These are phyloP conservation scores for Cladophialophora exuberans DNA, from an alignment of 2,329 filamentous ascomycete species.

Conservation along the genomic window DNA sequence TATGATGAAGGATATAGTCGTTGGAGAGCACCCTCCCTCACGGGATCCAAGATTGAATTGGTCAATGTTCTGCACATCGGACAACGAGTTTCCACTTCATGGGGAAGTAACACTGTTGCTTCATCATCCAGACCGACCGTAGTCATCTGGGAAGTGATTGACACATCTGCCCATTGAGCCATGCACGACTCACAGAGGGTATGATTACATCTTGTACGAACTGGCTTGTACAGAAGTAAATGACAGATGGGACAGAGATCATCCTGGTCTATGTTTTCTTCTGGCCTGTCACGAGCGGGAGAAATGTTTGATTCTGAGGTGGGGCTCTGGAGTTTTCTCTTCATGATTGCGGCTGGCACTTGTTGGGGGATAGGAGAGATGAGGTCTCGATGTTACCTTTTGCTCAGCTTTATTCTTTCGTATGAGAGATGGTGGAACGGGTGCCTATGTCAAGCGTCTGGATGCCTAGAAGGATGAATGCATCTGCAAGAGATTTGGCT, in stretches of 20 bases:
- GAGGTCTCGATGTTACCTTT: neutral
- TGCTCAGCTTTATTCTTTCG: no score
- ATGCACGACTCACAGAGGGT: constrained; percentile 31
- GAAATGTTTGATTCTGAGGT: neutral
- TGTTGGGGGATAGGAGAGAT: no score
- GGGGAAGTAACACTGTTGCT: constrained; percentile 23
- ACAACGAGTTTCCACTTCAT: constrained; percentile 30
- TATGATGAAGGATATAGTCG: constrained; percentile 26
- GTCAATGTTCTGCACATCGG: constrained; percentile 32
- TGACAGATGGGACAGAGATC: constrained; percentile 32
- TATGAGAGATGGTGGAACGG: no score
- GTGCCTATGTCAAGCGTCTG: no score
- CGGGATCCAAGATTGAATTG: constrained; percentile 19
- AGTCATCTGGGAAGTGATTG: constrained; percentile 28
- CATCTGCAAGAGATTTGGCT: neutral
- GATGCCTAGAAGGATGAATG: neutral
- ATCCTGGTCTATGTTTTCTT: constrained; percentile 26
- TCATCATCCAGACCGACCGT: constrained; percentile 28
- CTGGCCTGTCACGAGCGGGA: constrained; percentile 1
- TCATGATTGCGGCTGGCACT: no score
- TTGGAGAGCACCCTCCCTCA: constrained; percentile 13
- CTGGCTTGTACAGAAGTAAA: constrained; percentile 29
- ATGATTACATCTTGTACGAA: constrained; percentile 29
- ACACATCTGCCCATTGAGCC: constrained; percentile 32
- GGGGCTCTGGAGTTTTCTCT: neutral